Conservation (phyloP, 1,284 basidiomycete species). For the Ceratobasidium sp. region DNA sequence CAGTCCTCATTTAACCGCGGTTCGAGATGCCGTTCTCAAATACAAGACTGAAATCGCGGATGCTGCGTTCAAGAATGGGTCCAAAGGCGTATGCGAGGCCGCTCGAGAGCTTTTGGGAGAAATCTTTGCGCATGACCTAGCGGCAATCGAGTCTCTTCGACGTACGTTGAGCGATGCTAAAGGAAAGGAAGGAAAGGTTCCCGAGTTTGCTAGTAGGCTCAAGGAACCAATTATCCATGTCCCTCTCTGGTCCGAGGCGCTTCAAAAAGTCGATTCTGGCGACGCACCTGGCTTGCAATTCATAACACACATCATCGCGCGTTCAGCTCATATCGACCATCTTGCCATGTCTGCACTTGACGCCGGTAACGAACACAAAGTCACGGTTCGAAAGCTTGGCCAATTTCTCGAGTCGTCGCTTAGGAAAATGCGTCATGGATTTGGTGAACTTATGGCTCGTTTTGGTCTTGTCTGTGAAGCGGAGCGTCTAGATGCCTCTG, state of each 20-base stretch:
- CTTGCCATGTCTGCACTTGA: slow-evolving; percentile 55
- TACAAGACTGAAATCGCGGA: slow-evolving; percentile 15
- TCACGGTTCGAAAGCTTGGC: slow-evolving; percentile 56
- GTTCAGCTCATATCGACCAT: slow-evolving; percentile 57
- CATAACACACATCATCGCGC: slow-evolving; percentile 27
- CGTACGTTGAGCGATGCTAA: slow-evolving; percentile 9
- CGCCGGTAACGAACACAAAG: slow-evolving; percentile 39
- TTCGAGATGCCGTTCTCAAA: slow-evolving; percentile 29
- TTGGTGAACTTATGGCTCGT: slow-evolving; percentile 71
- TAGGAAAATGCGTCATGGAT: slow-evolving; percentile 68
- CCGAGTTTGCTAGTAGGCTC: slow-evolving; percentile 8
- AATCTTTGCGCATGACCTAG: slow-evolving; percentile 14
- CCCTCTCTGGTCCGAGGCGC: slow-evolving; percentile 26
- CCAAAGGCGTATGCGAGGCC: neutral
- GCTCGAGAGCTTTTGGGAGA: slow-evolving; percentile 5
- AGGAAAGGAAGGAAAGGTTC: neutral
- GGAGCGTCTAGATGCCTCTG: slow-evolving; percentile 67
- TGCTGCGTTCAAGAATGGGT: slow-evolving; percentile 17
- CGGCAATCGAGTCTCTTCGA: neutral
- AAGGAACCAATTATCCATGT: slow-evolving; percentile 19
- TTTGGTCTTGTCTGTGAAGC: slow-evolving; percentile 65
- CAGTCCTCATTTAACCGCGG: neutral
- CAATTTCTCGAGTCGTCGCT: slow-evolving; percentile 72
- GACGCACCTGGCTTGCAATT: slow-evolving; percentile 23
- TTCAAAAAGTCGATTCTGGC: slow-evolving; percentile 8